A percentile compares a stretch with the other conserved stretches of the same genome.
phyloP scores from a whole-genome alignment of 768 basidiomycete species.

The Chiua virens region DNA sequence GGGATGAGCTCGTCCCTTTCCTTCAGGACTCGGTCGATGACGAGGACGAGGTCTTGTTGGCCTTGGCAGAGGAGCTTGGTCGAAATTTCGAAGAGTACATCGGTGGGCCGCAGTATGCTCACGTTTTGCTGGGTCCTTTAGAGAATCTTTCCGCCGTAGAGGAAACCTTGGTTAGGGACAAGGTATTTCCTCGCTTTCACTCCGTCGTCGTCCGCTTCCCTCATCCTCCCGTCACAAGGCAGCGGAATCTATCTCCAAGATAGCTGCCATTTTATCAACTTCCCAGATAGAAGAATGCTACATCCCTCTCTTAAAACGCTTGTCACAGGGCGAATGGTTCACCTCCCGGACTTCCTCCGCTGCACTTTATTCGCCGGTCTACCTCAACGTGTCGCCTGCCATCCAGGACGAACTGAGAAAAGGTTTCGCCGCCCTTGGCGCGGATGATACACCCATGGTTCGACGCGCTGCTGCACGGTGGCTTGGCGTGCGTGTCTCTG shows the following conservation, averaged over 20 bases:
- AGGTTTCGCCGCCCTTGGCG: slow-evolving; percentile 75
- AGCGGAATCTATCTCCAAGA: slow-evolving; percentile 91
- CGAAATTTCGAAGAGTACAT: slow-evolving; percentile 91
- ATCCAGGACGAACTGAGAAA: slow-evolving; percentile 88
- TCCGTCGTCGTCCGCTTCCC: neutral
- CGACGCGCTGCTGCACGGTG: slow-evolving; percentile 94
- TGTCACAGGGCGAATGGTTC: slow-evolving; percentile 97
- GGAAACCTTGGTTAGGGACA: slow-evolving; percentile 96
- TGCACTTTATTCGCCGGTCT: slow-evolving; percentile 89
- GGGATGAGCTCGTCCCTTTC: slow-evolving; percentile 95
- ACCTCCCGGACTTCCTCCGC: slow-evolving; percentile 96
- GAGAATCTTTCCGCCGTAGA: slow-evolving; percentile 97
- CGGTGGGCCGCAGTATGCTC: slow-evolving; percentile 85
- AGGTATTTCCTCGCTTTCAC: slow-evolving; percentile 53
- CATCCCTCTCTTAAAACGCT: slow-evolving; percentile 85
- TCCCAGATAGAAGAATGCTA: slow-evolving; percentile 85
- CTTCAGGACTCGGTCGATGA: slow-evolving; percentile 99
- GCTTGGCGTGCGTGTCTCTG: slow-evolving; percentile 75
- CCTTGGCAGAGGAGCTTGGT: slow-evolving; percentile 93
- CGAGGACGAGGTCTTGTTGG: slow-evolving; percentile 96
- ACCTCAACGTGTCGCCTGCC: slow-evolving; percentile 68
- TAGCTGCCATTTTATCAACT: slow-evolving; percentile 74
- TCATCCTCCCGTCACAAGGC: slow-evolving; percentile 54
- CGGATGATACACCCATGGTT: slow-evolving; percentile 99
- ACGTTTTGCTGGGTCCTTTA: slow-evolving; percentile 85